Conservation (phyloP, 140 eudicot species). For the Flaveria floridana region DNA sequence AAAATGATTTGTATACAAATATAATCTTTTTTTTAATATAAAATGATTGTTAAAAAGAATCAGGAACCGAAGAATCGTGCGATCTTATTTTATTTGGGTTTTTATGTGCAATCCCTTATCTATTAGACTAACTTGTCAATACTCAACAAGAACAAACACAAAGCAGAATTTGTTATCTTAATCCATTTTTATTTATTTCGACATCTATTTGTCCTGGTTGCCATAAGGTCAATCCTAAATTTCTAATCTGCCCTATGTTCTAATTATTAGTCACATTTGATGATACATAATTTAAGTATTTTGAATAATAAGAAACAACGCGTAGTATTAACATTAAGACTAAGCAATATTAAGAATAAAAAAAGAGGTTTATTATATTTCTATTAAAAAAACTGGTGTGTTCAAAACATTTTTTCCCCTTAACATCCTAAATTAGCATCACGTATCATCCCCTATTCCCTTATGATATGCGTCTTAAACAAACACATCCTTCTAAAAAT, state of each 20-base stretch:
- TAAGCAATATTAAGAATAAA: too few relatives aligned
- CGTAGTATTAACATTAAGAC: too few relatives aligned
- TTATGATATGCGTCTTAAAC: background rate
- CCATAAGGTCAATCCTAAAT: background rate
- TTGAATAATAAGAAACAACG: background rate
- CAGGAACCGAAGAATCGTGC: too few relatives aligned
- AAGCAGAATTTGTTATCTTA: background rate
- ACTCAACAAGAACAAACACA: background rate
- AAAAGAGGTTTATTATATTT: background rate
- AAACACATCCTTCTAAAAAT: background rate
- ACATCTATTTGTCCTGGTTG: background rate
- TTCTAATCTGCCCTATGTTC: background rate
- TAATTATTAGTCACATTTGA: background rate
- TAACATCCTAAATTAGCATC: background rate
- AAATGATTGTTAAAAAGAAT: too few relatives aligned
- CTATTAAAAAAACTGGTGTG: background rate
- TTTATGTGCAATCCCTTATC: too few relatives aligned
- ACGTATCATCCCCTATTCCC: background rate
- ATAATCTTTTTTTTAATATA: background rate
- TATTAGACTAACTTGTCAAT: background rate
- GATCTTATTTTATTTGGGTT: too few relatives aligned
- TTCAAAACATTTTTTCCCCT: background rate
- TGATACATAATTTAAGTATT: background rate
- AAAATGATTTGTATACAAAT: background rate
- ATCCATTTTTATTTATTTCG: background rate